phyloP scores from a whole-genome alignment of 2,329 filamentous ascomycete species.

The Neonectria sp. region DNA sequence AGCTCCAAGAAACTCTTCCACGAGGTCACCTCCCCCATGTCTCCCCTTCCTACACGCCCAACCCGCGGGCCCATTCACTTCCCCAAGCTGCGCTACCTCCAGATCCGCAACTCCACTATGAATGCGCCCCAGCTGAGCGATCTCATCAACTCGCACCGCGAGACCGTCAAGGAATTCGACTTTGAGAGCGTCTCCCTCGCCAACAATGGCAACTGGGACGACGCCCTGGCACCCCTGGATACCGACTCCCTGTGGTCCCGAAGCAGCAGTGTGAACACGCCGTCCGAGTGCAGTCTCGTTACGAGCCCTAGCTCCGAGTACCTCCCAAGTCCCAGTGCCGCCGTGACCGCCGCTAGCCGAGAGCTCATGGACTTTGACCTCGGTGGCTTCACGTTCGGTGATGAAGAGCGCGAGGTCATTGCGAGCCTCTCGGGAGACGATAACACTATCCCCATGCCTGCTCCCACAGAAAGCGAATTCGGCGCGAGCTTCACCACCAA shows the following conservation, averaged over 20 bases:
- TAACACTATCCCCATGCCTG: constrained; percentile 13
- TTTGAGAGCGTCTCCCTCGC: constrained; percentile 83
- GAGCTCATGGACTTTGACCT: constrained; percentile 61
- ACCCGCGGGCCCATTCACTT: constrained; percentile 74
- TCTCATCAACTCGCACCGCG: constrained; percentile 77
- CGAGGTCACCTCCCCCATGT: constrained; percentile 76
- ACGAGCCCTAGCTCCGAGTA: constrained; percentile 54
- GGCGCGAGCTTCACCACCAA: constrained; percentile 61
- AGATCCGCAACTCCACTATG: constrained; percentile 81
- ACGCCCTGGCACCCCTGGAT: constrained; percentile 80
- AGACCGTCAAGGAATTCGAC: constrained; percentile 81
- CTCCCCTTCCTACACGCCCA: constrained; percentile 69
- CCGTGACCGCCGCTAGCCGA: constrained; percentile 67
- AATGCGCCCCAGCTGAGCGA: constrained; percentile 78
- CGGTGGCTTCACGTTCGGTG: constrained; percentile 56
- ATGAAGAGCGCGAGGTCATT: constrained; percentile 51
- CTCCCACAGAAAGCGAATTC: constrained; percentile 32
- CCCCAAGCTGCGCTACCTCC: constrained; percentile 76
- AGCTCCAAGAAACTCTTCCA: constrained; percentile 72
- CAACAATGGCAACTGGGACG: constrained; percentile 82
- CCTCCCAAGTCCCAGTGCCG: constrained; percentile 65
- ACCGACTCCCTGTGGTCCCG: constrained; percentile 58
- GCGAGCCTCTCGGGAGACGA: constrained; percentile 47
- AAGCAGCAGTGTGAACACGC: constrained; percentile 46
- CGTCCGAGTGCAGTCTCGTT: constrained; percentile 53